phyloP scores from a whole-genome alignment of 768 basidiomycete species.

The Asterophora lycoperdoides region DNA sequence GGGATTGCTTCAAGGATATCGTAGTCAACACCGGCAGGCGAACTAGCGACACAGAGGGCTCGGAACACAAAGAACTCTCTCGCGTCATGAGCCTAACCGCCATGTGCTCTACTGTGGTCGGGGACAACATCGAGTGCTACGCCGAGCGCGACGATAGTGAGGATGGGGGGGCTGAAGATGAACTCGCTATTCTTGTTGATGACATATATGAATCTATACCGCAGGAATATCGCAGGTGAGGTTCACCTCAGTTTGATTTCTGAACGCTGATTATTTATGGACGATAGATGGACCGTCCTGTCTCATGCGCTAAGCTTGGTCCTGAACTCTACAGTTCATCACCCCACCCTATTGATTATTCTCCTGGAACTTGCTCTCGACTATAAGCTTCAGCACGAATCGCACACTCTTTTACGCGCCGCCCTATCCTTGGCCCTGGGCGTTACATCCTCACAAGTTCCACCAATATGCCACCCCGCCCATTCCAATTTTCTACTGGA shows the following conservation, averaged over 20 bases:
- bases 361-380: conserved; percentile 49
- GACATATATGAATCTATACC: conserved; percentile 52
- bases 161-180: not conserved
- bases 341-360: conserved; percentile 44
- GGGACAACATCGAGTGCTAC: conserved; percentile 39
- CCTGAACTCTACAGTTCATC: conserved; percentile 38
- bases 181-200: conserved; percentile 25
- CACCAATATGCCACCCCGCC: conserved; percentile 38
- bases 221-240: conserved; percentile 47
- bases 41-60: not conserved
- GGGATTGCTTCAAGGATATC: conserved; percentile 53
- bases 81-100: conserved; percentile 34
- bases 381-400: conserved; percentile 40
- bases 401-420: conserved; percentile 36
- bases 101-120: conserved; percentile 45
- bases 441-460: conserved; percentile 20
- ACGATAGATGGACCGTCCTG: conserved; percentile 41
- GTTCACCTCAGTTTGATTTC: not conserved
- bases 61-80: conserved; percentile 11
- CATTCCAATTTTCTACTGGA: conserved; percentile 46
- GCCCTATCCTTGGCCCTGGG: conserved; percentile 38
- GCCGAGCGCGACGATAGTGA: conserved; percentile 12
- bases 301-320: conserved; percentile 51
- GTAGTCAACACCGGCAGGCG: conserved; percentile 29
- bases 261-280: not conserved